These are phyloP conservation scores for Penicillium sp. DNA, from an alignment of 2,329 filamentous ascomycete species.

Conservation along the genomic window DNA sequence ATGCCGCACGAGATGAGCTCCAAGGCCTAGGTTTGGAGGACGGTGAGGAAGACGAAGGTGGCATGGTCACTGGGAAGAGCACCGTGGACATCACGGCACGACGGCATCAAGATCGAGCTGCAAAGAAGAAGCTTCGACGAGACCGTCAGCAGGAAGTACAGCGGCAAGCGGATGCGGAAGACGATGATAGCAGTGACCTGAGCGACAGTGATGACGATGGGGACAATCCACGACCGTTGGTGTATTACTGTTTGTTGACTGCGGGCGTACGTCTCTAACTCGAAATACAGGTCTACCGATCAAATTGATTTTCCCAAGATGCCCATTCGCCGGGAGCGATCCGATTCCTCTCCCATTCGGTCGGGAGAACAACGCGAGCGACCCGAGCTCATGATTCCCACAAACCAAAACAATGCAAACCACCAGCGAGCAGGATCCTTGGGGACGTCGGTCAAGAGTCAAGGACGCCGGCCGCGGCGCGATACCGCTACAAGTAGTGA, in stretches of 20 bases:
- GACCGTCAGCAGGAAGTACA: constrained; percentile 51
- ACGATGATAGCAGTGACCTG: constrained; percentile 66
- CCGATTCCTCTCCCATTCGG: constrained; percentile 84
- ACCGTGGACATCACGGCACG: constrained; percentile 59
- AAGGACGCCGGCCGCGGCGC: constrained; percentile 54
- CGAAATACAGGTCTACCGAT: constrained; percentile 64
- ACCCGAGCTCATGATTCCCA: constrained; percentile 55
- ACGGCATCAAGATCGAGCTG: constrained; percentile 29
- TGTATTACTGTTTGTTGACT: not conserved
- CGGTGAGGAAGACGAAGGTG: constrained; percentile 63
- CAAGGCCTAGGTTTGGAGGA: constrained; percentile 43
- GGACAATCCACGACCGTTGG: constrained; percentile 43
- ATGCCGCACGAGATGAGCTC: constrained; percentile 28
- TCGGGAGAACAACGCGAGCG: constrained; percentile 46
- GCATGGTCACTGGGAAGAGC: constrained; percentile 62
- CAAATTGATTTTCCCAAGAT: constrained; percentile 97
- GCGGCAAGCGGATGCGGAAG: constrained; percentile 57
- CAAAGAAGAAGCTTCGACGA: constrained; percentile 33
- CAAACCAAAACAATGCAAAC: constrained; percentile 48
- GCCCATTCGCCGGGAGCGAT: constrained; percentile 75
- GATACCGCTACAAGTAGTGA: constrained; percentile 68
- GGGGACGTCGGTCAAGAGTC: constrained; percentile 55
- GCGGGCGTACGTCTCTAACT: constrained; percentile 14
- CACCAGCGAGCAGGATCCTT: constrained; percentile 57
- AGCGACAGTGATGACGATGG: constrained; percentile 67